Conservation (phyloP, 2,329 filamentous ascomycete genomes). For the Paracorniculantispora psalliotae region DNA sequence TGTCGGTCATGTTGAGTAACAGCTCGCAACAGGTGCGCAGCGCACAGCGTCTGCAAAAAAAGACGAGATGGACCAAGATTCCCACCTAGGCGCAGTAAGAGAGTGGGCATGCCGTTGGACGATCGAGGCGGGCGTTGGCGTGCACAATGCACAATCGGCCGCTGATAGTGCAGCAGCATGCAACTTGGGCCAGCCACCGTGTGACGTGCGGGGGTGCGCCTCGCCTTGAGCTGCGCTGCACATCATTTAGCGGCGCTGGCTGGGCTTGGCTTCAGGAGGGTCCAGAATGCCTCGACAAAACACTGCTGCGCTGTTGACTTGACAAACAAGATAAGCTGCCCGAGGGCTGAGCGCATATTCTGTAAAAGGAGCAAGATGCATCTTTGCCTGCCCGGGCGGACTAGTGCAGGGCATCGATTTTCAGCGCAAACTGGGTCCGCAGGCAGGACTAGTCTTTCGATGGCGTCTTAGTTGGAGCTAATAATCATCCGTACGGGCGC, state of each 20-base stretch:
- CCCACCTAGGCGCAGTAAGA: conserved; percentile 4
- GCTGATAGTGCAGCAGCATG: neutral
- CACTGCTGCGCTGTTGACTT: neutral
- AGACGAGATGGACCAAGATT: conserved; percentile 5
- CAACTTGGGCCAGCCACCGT: conserved; percentile 6
- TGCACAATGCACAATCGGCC: conserved; percentile 6
- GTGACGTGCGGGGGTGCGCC: conserved; percentile 8
- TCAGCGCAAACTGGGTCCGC: neutral
- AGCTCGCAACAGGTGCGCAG: neutral
- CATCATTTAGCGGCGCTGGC: neutral
- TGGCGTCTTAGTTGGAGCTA: conserved; percentile 1
- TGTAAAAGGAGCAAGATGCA: neutral
- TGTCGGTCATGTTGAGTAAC: neutral
- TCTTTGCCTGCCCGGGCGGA: neutral
- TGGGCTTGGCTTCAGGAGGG: neutral
- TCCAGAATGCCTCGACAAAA: neutral
- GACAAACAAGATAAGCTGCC: neutral
- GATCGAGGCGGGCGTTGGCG: conserved; percentile 10
- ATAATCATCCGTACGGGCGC: neutral
- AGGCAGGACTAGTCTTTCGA: neutral
- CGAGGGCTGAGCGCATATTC: no score
- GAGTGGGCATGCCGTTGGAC: conserved; percentile 9
- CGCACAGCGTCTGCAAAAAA: neutral
- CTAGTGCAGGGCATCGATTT: neutral
- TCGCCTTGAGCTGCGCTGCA: conserved; percentile 4